phyloP scores from a whole-genome alignment of 768 basidiomycete species.

The Serendipita sp. region DNA sequence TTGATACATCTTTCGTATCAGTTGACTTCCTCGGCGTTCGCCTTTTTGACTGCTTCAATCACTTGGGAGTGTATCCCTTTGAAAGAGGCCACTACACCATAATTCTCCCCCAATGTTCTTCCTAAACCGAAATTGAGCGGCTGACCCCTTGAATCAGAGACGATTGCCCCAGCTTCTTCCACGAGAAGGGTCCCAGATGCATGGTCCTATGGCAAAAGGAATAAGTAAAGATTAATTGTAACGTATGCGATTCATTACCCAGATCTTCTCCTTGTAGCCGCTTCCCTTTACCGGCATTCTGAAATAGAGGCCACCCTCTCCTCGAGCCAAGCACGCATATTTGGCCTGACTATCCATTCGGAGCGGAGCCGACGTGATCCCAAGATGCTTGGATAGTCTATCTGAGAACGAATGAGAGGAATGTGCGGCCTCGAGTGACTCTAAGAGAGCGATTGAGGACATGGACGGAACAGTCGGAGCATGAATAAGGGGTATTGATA shows the following conservation, averaged over 20 bases:
- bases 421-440: constrained; percentile 85
- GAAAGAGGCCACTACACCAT: constrained; percentile 72
- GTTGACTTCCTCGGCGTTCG: constrained; percentile 22
- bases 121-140: constrained; percentile 77
- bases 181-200: constrained; percentile 75
- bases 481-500: background rate
- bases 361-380: constrained; percentile 45
- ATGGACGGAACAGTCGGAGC: constrained; percentile 36
- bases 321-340: constrained; percentile 71
- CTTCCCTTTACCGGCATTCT: constrained; percentile 54
- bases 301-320: constrained; percentile 71
- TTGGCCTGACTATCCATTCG: constrained; percentile 97
- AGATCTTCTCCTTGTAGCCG: constrained; percentile 89
- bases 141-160: constrained; percentile 67
- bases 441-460: constrained; percentile 51
- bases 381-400: constrained; percentile 48
- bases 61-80: constrained; percentile 52
- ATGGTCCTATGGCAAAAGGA: constrained; percentile 47
- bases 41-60: constrained; percentile 56
- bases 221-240: background rate
- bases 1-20: background rate
- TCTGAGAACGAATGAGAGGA: constrained; percentile 78
- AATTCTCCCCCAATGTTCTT: constrained; percentile 69
- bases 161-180: constrained; percentile 76
- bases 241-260: constrained; percentile 33